Evolutionary conservation across 1,284 basidiomycete genomes (phyloP).

Genomic region (Apiotrichum brassicae): DNA sequence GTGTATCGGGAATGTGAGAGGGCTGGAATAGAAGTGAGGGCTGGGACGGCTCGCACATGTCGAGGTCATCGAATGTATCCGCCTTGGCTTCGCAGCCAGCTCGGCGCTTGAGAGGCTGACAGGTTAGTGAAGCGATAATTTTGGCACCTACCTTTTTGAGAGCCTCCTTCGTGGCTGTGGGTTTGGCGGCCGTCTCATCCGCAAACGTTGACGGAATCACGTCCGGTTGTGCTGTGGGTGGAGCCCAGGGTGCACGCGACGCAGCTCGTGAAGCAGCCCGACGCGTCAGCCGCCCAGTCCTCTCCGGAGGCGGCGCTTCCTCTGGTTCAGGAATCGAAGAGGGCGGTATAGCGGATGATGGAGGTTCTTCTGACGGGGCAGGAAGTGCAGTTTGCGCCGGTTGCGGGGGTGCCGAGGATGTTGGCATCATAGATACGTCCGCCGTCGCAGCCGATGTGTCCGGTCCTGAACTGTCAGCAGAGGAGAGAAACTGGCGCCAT

Average conservation of each 20-base stretch:
- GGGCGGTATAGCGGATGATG: not conserved
- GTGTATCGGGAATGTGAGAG: conserved; percentile 9
- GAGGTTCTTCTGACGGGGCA: not conserved
- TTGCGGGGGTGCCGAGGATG: not conserved
- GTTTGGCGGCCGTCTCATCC: conserved; percentile 16
- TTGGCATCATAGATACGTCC: no score
- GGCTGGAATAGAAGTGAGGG: not conserved
- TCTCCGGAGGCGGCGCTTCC: no score
- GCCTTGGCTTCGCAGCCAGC: conserved; percentile 18
- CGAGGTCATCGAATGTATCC: conserved; percentile 17
- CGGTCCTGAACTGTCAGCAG: no score
- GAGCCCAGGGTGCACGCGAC: conserved; percentile 1
- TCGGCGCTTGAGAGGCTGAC: conserved; percentile 24
- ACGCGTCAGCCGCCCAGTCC: not conserved
- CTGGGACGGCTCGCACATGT: not conserved
- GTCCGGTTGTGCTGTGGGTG: conserved; percentile 3
- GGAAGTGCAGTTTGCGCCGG: not conserved
- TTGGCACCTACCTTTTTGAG: not conserved
- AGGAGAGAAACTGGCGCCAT: no score
- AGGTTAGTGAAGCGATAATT: not conserved
- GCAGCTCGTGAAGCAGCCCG: not conserved
- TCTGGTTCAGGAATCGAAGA: not conserved
- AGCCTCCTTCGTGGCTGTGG: conserved; percentile 2
- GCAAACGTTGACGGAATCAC: conserved; percentile 34
- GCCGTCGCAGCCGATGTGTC: no score